These are phyloP conservation scores for Tylopilus subfusipes DNA, from an alignment of 768 basidiomycete species.

Conservation along the genomic window DNA sequence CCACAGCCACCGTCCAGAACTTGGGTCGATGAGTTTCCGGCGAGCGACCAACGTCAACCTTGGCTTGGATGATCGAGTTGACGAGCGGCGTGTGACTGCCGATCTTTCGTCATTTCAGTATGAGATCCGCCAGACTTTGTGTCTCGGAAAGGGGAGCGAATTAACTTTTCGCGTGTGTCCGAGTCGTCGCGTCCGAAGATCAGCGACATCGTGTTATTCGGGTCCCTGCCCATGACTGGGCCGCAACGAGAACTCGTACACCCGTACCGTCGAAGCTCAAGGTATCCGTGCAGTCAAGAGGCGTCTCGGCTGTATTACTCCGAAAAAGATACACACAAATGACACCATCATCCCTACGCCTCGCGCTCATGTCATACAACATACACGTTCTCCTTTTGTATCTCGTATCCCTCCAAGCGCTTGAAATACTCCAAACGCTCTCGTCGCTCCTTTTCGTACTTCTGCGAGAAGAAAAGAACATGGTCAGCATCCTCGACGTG, in stretches of 20 bases:
- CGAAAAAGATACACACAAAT: conserved; percentile 17
- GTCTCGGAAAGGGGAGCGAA: no score
- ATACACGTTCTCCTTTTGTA: conserved; percentile 58
- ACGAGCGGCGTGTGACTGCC: no score
- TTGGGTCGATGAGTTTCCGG: no score
- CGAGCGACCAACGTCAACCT: background rate
- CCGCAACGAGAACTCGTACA: no score
- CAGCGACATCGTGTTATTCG: no score
- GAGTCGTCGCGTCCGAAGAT: no score
- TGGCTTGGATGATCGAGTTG: background rate
- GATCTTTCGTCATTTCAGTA: no score
- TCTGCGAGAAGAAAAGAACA: conserved; percentile 22
- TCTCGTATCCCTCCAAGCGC: conserved; percentile 47
- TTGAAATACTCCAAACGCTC: conserved; percentile 54
- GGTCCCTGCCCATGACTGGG: no score
- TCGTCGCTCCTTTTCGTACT: conserved; percentile 44
- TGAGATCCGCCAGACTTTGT: no score
- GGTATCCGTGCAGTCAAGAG: background rate
- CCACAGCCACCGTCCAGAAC: no score
- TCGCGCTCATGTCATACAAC: conserved; percentile 39
- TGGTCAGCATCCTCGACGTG: background rate
- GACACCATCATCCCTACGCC: background rate
- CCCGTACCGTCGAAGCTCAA: background rate
- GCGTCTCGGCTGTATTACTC: conserved; percentile 1
- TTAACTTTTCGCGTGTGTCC: no score